These are phyloP conservation scores for Nicotiana knightiana DNA, from an alignment of 257 asterid species.

Conservation along the genomic window DNA sequence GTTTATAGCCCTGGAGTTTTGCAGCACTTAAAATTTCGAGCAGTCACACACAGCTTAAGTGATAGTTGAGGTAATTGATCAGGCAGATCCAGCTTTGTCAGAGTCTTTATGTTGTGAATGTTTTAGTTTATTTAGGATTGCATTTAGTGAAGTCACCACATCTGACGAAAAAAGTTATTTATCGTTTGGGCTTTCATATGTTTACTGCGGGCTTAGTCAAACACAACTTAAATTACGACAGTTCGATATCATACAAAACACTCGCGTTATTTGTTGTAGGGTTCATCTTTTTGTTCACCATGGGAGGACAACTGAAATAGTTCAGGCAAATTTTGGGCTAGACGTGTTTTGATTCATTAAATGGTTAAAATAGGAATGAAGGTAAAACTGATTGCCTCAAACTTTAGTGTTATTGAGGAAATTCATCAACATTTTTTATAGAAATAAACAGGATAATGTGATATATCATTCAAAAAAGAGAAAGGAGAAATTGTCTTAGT, in stretches of 20 bases:
- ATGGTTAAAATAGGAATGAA: background rate
- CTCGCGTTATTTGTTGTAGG: too few species aligned
- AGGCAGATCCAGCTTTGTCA: too few species aligned
- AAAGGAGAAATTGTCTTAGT: background rate
- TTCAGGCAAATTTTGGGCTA: too few species aligned
- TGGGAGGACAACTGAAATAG: too few species aligned
- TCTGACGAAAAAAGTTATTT: background rate
- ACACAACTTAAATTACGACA: too few species aligned
- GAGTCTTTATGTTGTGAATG: background rate
- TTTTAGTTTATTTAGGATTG: background rate
- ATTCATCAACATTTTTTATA: background rate
- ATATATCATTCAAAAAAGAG: background rate
- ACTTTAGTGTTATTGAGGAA: background rate
- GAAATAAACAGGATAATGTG: background rate
- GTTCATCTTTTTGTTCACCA: too few species aligned
- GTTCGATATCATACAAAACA: too few species aligned
- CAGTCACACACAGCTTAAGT: background rate
- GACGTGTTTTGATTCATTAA: too few species aligned
- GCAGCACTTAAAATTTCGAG: background rate
- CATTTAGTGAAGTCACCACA: background rate
- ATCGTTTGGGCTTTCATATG: too few species aligned
- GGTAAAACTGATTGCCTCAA: background rate
- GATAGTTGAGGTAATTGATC: background rate
- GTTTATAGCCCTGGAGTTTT: background rate
- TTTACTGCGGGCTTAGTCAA: too few species aligned